These are phyloP conservation scores for Fusarium caatingaense DNA, from an alignment of 2,329 filamentous ascomycete genomes.

Conservation along the genomic window DNA sequence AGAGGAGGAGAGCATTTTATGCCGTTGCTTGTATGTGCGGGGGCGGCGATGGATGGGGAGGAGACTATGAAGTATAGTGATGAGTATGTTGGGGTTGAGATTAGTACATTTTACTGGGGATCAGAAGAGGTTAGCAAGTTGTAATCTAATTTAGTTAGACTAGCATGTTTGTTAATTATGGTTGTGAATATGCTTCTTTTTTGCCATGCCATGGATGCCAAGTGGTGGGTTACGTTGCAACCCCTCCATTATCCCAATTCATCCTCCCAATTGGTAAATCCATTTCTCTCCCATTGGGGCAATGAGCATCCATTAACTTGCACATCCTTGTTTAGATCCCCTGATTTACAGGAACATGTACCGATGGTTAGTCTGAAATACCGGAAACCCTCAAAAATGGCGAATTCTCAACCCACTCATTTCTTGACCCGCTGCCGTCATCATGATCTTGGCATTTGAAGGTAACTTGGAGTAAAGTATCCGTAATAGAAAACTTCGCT, in stretches of 20 bases:
- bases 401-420: slow-evolving; percentile 28
- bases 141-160: neutral
- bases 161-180: neutral
- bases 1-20: slow-evolving; percentile 68
- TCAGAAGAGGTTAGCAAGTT: slow-evolving; percentile 39
- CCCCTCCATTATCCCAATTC: neutral
- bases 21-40: slow-evolving; percentile 68
- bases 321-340: slow-evolving; percentile 12
- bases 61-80: slow-evolving; percentile 60
- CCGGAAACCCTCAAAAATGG: neutral
- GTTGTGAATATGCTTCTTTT: slow-evolving; percentile 29
- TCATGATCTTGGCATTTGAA: slow-evolving; percentile 31
- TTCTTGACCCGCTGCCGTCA: slow-evolving; percentile 38
- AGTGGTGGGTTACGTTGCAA: slow-evolving; percentile 1
- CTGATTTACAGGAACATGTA: slow-evolving; percentile 32
- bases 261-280: slow-evolving; percentile 6
- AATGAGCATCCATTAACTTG: neutral
- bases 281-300: slow-evolving; percentile 16
- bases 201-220: neutral
- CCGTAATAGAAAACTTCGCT: slow-evolving; percentile 12
- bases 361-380: neutral
- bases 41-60: slow-evolving; percentile 59
- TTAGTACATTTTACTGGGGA: slow-evolving; percentile 68
- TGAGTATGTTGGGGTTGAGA: slow-evolving; percentile 60
- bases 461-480: neutral